Base-by-base conservation (phyloP, 2,329 filamentous ascomycete species). In the Stylonectria norvegica region DNA sequence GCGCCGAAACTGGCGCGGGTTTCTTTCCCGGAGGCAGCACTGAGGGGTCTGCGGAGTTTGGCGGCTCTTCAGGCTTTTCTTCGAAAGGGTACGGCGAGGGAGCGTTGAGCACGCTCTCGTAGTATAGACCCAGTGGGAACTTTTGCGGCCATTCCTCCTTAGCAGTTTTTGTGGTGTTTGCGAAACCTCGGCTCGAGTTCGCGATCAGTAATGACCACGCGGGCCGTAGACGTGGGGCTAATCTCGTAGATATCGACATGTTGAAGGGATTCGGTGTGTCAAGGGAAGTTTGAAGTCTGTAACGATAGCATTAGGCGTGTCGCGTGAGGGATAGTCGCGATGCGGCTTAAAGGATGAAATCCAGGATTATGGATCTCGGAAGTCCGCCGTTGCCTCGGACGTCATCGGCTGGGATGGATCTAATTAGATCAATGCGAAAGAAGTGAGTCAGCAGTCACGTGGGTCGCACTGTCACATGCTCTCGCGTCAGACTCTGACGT, bases 41-140 rank as follows among this genome's bases (percentile, higher is more conserved):
- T 9, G 55, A 41, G n/a, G 52, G 37, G 20, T 57, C 48, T 12
- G 69, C 65, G 5, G 67, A 64, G n/a, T 58, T 62, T 2, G 71
- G 69, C 0, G 71, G 67, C 8, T 63, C 60, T 48, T 75, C 67
- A 32, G 67, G 67, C 52, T 75, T 75, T 23, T 59, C 52, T 7
- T 61, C 51, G 35, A 42, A 48, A 52, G 64, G 38, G 64, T 67
- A 51, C 2, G 68, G 68, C 7, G 66, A 62, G 0, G 73, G 71
- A 4, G 63, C 64, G 34, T 68, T 64, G 31, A 82, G 66, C 17
- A 83, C 71, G n/a, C 66, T 61, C 48, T 79, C 71, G 61, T 83
- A 83, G 64, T 79, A 83, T 25, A 66, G 59, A 1, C 79, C 79
- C 1, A 81, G 64, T 0, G 78, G 76, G 12, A 65, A 62, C n/a